Conservation (phyloP, 331 rosid genomes). For the Malus hybrid region DNA sequence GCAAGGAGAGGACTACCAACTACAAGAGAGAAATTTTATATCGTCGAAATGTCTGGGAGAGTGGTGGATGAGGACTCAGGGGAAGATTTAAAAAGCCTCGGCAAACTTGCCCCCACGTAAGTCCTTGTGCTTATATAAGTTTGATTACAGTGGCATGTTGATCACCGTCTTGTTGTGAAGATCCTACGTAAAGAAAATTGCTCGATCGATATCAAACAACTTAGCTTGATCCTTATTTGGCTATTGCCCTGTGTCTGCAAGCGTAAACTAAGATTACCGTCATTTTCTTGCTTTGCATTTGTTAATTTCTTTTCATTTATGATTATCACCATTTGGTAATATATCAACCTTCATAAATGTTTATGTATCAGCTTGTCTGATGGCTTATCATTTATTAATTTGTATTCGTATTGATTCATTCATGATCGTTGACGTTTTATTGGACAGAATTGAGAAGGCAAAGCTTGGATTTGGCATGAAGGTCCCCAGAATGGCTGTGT, state of each 20-base stretch:
- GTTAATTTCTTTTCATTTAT: not conserved
- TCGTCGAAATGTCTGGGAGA: slow-evolving; percentile 35
- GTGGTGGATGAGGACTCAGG: slow-evolving; percentile 41
- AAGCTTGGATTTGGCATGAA: slow-evolving; percentile 51
- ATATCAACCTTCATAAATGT: not conserved
- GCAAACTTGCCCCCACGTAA: slow-evolving; percentile 51
- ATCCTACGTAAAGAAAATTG: not conserved
- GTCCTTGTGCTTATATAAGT: slow-evolving; percentile 3
- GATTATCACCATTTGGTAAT: not conserved
- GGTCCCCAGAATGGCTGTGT: slow-evolving; percentile 23
- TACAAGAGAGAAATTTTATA: slow-evolving; percentile 25
- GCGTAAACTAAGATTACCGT: not conserved
- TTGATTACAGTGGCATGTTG: not conserved
- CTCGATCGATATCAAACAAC: not conserved
- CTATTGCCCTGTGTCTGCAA: not conserved
- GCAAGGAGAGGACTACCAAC: slow-evolving; percentile 39
- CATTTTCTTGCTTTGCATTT: not conserved
- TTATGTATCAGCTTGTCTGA: not conserved
- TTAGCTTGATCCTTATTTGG: not conserved
- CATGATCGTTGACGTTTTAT: slow-evolving; percentile 3
- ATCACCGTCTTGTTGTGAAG: not conserved
- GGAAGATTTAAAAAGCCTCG: slow-evolving; percentile 25
- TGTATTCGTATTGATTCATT: not conserved
- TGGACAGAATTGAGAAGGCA: slow-evolving; percentile 32
- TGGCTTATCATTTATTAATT: not conserved